Percentiles rank a stretch among this genome's conserved stretches.
These are phyloP conservation scores for Selaginella moellendorffii DNA, from an alignment of 75 land plant species.

Conservation along the genomic window DNA sequence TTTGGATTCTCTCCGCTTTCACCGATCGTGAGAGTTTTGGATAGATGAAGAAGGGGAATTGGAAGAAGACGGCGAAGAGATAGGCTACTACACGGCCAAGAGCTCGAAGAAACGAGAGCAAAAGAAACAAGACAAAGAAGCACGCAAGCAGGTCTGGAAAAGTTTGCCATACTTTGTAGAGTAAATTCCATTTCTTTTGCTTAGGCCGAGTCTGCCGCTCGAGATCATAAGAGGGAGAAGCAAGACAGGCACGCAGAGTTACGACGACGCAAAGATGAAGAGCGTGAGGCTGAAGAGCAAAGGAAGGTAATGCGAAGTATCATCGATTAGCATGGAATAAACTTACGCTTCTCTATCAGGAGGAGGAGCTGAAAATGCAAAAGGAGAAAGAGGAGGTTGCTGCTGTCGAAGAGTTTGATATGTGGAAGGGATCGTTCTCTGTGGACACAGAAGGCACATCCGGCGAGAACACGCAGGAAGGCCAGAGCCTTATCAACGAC, in stretches of 20 bases:
- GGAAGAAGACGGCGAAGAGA: constrained; percentile 53
- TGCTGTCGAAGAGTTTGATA: constrained; percentile 79
- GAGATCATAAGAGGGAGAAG: constrained; percentile 53
- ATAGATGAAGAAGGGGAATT: constrained; percentile 36
- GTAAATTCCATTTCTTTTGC: neutral
- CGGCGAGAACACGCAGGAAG: constrained; percentile 62
- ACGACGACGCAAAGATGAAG: constrained; percentile 86
- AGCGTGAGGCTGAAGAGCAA: constrained; percentile 75
- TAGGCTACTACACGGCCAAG: constrained; percentile 36
- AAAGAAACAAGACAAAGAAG: constrained; percentile 86
- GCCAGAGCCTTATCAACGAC: constrained; percentile 55
- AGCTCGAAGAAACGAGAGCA: constrained; percentile 56
- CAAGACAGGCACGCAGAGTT: constrained; percentile 66
- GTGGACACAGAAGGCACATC: constrained; percentile 89
- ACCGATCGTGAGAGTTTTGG: neutral
- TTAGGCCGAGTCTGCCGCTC: constrained; percentile 71
- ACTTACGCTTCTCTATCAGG: constrained; percentile 30
- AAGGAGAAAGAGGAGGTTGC: constrained; percentile 88
- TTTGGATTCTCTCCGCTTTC: too few relatives aligned
- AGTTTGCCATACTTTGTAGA: neutral
- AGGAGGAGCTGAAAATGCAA: constrained; percentile 63
- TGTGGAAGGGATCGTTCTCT: constrained; percentile 89
- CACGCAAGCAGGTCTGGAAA: constrained; percentile 65
- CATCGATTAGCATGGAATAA: neutral
- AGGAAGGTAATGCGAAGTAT: constrained; percentile 48